Evolutionary conservation across 805 yeast genomes (phyloP), one percentile per base, ranked within the genome.

Genomic region (Yarrowia deformans): DNA sequence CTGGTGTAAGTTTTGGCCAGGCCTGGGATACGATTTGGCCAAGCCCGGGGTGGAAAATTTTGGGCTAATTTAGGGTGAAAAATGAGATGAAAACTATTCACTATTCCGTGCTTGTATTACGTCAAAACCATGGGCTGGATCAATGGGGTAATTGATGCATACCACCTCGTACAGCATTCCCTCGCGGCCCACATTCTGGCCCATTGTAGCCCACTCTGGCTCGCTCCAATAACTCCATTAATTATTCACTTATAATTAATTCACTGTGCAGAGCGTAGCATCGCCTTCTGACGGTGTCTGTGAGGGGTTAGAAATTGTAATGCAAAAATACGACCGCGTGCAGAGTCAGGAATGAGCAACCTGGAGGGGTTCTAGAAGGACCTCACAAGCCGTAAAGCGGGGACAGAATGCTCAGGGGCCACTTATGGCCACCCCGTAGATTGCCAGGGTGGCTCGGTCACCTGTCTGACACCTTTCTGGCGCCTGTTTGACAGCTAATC

Each of bases 301-400:
- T 45, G 52, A 29, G 39, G 55, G 55, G 55, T 32, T 40, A 35
- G 23, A 54, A 54, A 54, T 54, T 54, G 60, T 39, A 39, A 35
- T 39, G 45, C 60, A 54, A 54, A 54, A 54, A 54, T 54, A 54
- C 60, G 60, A 54, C 60, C 45, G 5, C 13, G 18, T 43, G 46
- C 46, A 43, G 46, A 43, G 18, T 43, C 23, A 8, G 16, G 42
- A 43, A 10, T n/a, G 46, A 43, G 46, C 23, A 43, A 23, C 29
- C 2, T 23, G 29, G 29, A 4, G 29, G 29, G 29, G 29, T 23
- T 23, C 29, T 23, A 4, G 29, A 23, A 23, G 29, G 29, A 23
- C 29, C 29, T 23, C 29, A 23, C 3, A 23, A 2, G 29, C 29
- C 29, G 29, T 23, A 23, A 23, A 23, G 3, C 29, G 4, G 29